Evolutionary conservation across 192 early-diverging fungal genomes (phyloP), one percentile per base, ranked within the genome.

Genomic region (Pilobolus umbonatus): DNA sequence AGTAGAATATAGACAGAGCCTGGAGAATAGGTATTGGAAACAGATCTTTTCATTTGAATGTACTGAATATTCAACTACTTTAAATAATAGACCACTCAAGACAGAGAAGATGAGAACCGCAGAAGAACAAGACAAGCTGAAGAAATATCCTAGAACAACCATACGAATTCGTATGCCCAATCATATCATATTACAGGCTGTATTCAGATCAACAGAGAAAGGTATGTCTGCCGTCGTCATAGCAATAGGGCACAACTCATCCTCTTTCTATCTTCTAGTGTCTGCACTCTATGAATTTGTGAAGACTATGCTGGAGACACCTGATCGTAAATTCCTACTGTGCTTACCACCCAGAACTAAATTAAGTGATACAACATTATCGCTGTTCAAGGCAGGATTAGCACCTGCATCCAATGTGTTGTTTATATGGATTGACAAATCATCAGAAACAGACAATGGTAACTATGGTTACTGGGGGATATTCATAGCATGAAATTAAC

Each of bases 91-190:
- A 22, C 70, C 88, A 21, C 85, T 98, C 48, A 91, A 88, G 63
- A 94, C 90, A 6, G 81, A 87, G 38, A 67, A 79, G 5, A 81
- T 85, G 62, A 76, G 94, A n/a, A 88, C 91, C 10, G 61, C 77
- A 19, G 86, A 93, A 57, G 81, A 80, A 10, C 76, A 79, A 55
- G 68, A 76, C 25, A 72, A 65, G 39, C 65, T 77, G 63, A 60
- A 71, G 24, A 86, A 87, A 62, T 88, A 89, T 62, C 92, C 92
- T 14, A 91, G 83, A 44, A 85, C 88, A 0, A 68, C 74, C 5
- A 82, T 98, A 26, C 82, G 95, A 1, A 80, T 95, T n/a, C 78
- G 86, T 21, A 90, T 98, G 64, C 88, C 90, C 7, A 91, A 95
- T 71, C 74, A 78, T 25, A 68, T 75, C 2, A 81, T 83, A 26